Conservation (phyloP, 176 grass and related monocot genomes). For the Raddia distichophylla region DNA sequence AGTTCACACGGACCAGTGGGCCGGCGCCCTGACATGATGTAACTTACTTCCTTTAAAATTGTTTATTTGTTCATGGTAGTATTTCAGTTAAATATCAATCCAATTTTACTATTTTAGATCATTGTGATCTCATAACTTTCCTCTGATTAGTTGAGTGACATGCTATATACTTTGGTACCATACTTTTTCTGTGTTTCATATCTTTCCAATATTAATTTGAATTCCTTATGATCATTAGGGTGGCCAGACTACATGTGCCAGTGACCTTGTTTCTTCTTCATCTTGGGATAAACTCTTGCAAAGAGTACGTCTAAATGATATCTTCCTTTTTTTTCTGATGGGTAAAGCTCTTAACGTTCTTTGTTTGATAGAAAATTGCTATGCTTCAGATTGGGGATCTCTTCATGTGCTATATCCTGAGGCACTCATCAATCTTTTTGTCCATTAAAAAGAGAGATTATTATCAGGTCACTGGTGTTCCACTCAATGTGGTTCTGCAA, state of each 20-base stretch:
- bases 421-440: slow-evolving; percentile 47
- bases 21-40: no score
- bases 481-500: slow-evolving; percentile 41
- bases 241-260: slow-evolving; percentile 21
- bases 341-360: neutral
- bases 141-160: neutral
- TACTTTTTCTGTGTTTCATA: neutral
- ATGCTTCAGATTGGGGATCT: slow-evolving; percentile 56
- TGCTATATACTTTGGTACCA: slow-evolving; percentile 10
- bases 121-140: neutral
- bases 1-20: no score
- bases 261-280: slow-evolving; percentile 42
- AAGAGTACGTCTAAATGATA: slow-evolving; percentile 37
- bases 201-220: slow-evolving; percentile 20
- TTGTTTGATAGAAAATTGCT: slow-evolving; percentile 29
- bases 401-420: slow-evolving; percentile 56
- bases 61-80: neutral
- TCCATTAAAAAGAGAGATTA: slow-evolving; percentile 44
- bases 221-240: slow-evolving; percentile 30
- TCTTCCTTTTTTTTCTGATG: neutral
- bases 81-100: neutral
- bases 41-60: no score
- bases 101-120: neutral
- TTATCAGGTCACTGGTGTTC: slow-evolving; percentile 48
- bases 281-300: slow-evolving; percentile 54